Base-by-base conservation (phyloP, 192 early-diverging fungal genomes). In the Rhizoclosmatium globosum region DNA sequence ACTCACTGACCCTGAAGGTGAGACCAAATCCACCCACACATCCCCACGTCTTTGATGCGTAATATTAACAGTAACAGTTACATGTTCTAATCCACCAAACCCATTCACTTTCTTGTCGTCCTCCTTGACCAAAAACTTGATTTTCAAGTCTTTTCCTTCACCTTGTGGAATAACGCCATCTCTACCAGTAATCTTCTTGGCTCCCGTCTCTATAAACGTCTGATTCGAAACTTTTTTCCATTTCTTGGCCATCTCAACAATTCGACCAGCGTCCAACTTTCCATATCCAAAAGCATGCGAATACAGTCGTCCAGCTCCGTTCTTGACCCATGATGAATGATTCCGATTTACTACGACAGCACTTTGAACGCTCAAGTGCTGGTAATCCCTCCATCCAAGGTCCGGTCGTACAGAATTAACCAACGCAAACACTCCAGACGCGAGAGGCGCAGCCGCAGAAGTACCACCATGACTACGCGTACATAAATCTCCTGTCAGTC, bases 201-300 rank as follows among this genome's bases (percentile, higher is more conserved):
- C 23, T 13, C 6, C 7, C 2, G 88, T 73, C n/a, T 82, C 75
- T 45, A 94, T 82, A 9, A 66, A 76, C 3, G 91, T 91, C 77
- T 96, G 95, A 1, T 84, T 80, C 43, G 88, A 82, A 2, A 97
- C 89, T 7, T 83, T 87, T 45, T 81, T 67, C 70, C 91, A 92
- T 0, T 84, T 85, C 73, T 91, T 93, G 0, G 96, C 94, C 4
- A 85, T 85, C 65, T 95, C 91, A 15, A 99, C 92, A 2, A 97
- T 88, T 42, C 82, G 82, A 76, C 90, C 93, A 1, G 92, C 94
- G 82, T 99, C 95, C 50, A 98, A 75, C 66, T 90, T 94, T 31
- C 97, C 97, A 81, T 94, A 99, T 0, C 97, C 97, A 76, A 91
- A 99, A 64, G 94, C 94, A 87, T 98, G 94, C 84, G 93, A 96